Conservation (phyloP, 202 grass and related monocot species). For the Sporobolus alterniflorus region DNA sequence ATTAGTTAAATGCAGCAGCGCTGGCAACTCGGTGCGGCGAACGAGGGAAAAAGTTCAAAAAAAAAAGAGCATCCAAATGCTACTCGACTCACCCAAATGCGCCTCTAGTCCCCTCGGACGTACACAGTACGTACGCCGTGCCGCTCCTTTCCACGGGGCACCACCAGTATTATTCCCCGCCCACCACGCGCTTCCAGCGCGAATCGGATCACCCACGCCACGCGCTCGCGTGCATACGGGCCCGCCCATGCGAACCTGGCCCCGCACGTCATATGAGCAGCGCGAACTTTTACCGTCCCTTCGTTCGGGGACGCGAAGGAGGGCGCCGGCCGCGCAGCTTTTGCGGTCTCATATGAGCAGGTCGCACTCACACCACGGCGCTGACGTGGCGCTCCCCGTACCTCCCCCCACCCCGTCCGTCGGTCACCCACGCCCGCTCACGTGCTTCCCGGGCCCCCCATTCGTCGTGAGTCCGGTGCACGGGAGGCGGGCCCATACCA, state of each 20-base stretch:
- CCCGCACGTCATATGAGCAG: background rate
- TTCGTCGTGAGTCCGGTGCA: background rate
- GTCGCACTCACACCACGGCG: constrained; percentile 7
- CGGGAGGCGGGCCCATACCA: background rate
- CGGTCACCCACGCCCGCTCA: background rate
- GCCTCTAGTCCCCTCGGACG: background rate
- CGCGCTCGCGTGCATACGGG: background rate
- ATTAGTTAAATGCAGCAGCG: too few species aligned
- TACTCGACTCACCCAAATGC: background rate
- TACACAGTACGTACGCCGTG: background rate
- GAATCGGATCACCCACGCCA: background rate
- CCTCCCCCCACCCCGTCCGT: constrained; percentile 8
- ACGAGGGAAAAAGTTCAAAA: too few species aligned
- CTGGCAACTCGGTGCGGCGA: too few species aligned
- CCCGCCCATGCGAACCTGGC: accelerated
- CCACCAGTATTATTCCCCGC: constrained; percentile 6
- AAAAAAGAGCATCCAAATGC: background rate
- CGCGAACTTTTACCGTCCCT: too few species aligned
- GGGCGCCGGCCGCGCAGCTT: background rate
- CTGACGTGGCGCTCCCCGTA: constrained; percentile 11
- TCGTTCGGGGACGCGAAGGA: background rate
- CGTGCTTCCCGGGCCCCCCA: background rate
- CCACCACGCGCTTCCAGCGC: background rate
- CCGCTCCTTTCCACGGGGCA: background rate
- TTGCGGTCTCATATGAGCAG: constrained; percentile 8